Conservation (phyloP, 1,284 basidiomycete species). For the Ganoderma leucocontextum region DNA sequence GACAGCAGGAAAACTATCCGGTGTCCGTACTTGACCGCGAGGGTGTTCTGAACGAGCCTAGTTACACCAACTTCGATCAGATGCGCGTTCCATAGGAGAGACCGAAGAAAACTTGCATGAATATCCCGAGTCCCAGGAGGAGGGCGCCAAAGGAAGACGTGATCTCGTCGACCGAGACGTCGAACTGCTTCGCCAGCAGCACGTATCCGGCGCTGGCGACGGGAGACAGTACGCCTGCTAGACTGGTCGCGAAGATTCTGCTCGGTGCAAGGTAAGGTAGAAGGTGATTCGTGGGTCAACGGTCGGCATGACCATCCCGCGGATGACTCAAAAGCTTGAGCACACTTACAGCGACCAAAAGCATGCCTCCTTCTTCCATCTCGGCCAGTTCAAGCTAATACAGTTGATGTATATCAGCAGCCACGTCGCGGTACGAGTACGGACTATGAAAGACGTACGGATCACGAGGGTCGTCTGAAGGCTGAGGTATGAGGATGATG, state of each 20-base stretch:
- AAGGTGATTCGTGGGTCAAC: background rate
- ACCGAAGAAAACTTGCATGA: slow-evolving; percentile 44
- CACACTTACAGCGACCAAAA: slow-evolving; percentile 50
- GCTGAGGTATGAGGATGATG: slow-evolving; percentile 54
- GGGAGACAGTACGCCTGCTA: slow-evolving; percentile 53
- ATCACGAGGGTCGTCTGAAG: slow-evolving; percentile 53
- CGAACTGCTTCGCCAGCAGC: slow-evolving; percentile 48
- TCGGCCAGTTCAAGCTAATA: slow-evolving; percentile 52
- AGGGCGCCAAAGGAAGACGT: slow-evolving; percentile 52
- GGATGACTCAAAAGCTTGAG: too few relatives aligned
- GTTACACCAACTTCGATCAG: background rate
- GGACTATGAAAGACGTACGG: slow-evolving; percentile 42
- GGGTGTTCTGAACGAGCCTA: slow-evolving; percentile 50
- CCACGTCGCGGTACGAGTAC: too few relatives aligned
- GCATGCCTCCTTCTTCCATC: slow-evolving; percentile 55
- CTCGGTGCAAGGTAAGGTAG: too few relatives aligned
- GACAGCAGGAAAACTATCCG: slow-evolving; percentile 53
- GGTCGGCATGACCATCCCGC: too few relatives aligned
- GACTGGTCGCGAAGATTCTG: slow-evolving; percentile 50
- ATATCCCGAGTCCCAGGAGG: slow-evolving; percentile 49
- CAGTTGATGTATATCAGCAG: background rate
- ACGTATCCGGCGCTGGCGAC: slow-evolving; percentile 54
- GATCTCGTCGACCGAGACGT: slow-evolving; percentile 49
- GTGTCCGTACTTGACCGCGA: slow-evolving; percentile 55
- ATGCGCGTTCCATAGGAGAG: background rate